Conservation (phyloP, 129 eudicot species). For the Tagetes erecta region DNA sequence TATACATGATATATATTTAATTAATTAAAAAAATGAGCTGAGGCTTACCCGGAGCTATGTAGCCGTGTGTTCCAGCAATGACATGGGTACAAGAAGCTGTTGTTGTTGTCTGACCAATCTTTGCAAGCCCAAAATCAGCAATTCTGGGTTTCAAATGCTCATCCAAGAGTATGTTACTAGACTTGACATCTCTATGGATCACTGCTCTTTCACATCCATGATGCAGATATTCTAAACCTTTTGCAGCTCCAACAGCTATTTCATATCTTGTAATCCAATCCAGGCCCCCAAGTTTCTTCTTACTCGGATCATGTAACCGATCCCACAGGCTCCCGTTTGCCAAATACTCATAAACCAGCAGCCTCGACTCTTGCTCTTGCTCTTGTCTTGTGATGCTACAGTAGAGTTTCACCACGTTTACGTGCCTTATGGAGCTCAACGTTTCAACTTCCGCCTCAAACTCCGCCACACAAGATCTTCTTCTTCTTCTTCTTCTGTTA, state of each 20-base stretch:
- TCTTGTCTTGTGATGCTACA: conserved; percentile 81
- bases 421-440: conserved; percentile 76
- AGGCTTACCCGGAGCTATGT: conserved; percentile 76
- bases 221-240: conserved; percentile 74
- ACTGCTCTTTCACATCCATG: conserved; percentile 73
- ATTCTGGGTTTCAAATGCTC: conserved; percentile 70
- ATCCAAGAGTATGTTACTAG: conserved; percentile 79
- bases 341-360: conserved; percentile 81
- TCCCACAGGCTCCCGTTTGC: conserved; percentile 92
- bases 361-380: conserved; percentile 68
- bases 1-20: too few relatives aligned
- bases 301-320: conserved; percentile 44
- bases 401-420: conserved; percentile 74
- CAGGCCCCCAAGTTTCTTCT: conserved; percentile 44
- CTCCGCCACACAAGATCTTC: conserved; percentile 26
- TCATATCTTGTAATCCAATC: conserved; percentile 76
- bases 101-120: conserved; percentile 49
- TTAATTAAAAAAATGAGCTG: too few relatives aligned
- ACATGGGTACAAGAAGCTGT: conserved; percentile 50
- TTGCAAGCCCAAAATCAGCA: conserved; percentile 88
- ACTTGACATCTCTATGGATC: conserved; percentile 81
- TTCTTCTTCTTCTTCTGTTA: background rate
- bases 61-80: conserved; percentile 84
- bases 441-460: conserved; percentile 76
- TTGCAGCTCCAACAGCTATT: conserved; percentile 76